Conservation (phyloP, 768 basidiomycete genomes). For the Suillus fuscotomentosus region DNA sequence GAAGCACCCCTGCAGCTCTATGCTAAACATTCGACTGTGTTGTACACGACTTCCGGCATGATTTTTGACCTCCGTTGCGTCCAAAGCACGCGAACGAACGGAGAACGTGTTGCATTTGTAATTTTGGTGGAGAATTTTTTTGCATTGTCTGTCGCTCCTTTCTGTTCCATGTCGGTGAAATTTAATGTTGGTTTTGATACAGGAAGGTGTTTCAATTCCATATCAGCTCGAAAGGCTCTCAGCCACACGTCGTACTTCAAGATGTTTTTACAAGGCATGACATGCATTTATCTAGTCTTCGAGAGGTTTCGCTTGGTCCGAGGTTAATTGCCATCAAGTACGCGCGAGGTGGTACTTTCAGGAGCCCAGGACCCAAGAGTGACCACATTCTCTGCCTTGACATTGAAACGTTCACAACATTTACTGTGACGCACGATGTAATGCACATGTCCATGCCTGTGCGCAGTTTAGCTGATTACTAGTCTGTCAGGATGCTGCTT, state of each 20-base stretch:
- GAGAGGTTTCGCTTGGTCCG: slow-evolving; percentile 2
- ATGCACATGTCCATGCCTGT: background rate
- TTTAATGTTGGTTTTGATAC: background rate
- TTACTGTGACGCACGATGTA: slow-evolving; percentile 3
- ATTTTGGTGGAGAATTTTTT: slow-evolving; percentile 5
- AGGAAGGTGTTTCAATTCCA: slow-evolving; percentile 1
- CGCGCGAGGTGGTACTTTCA: slow-evolving; percentile 1
- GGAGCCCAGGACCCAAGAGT: slow-evolving; percentile 1
- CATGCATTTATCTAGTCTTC: slow-evolving; percentile 5
- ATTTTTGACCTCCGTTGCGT: slow-evolving; percentile 7
- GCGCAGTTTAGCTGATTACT: background rate
- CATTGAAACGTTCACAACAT: background rate
- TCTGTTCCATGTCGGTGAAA: background rate
- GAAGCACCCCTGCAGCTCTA: slow-evolving; percentile 1
- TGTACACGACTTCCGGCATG: slow-evolving; percentile 4
- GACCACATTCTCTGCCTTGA: slow-evolving; percentile 3
- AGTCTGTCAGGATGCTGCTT: background rate
- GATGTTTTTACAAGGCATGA: slow-evolving; percentile 3
- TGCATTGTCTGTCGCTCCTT: background rate
- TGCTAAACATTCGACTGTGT: slow-evolving; percentile 4
- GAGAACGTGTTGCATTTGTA: slow-evolving; percentile 5
- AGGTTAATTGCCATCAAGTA: slow-evolving; percentile 5
- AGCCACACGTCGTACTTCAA: background rate
- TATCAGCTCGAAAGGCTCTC: background rate
- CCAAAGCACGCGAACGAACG: background rate